phyloP scores from a whole-genome alignment of 1,284 basidiomycete species.

The Anthracocystis panici-leucophaei region DNA sequence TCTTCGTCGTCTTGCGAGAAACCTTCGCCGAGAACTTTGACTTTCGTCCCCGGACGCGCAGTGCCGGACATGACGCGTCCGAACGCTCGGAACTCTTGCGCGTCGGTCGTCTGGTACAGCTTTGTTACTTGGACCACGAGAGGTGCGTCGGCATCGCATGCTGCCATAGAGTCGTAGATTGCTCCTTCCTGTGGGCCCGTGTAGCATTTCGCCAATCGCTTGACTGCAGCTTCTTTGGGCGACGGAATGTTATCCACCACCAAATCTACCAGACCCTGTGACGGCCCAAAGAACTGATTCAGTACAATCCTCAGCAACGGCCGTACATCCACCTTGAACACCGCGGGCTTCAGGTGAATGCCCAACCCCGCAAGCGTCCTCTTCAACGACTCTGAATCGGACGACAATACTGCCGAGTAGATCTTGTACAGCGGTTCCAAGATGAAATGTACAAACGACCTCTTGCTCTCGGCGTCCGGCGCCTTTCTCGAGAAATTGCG shows the following conservation, averaged over 20 bases:
- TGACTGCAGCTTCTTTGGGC: constrained; percentile 78
- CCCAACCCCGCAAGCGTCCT: constrained; percentile 82
- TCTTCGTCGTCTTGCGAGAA: constrained; percentile 98
- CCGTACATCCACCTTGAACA: constrained; percentile 98
- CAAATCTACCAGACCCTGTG: constrained; percentile 90
- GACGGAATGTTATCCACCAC: constrained; percentile 89
- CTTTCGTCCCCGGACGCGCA: constrained; percentile 80
- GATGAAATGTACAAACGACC: constrained; percentile 96
- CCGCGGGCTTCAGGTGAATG: constrained; percentile 89
- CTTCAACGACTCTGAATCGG: constrained; percentile 85
- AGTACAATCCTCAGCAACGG: constrained; percentile 92
- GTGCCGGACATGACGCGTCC: constrained; percentile 95
- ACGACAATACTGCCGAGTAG: constrained; percentile 90
- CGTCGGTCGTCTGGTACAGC: constrained; percentile 94
- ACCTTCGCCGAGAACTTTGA: constrained; percentile 97
- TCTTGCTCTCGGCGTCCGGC: constrained; percentile 81
- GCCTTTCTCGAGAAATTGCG: constrained; percentile 91
- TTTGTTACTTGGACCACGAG: constrained; percentile 93
- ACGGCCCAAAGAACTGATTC: constrained; percentile 91
- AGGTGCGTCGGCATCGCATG: constrained; percentile 85
- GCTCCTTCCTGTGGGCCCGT: constrained; percentile 46
- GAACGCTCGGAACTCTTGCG: constrained; percentile 93
- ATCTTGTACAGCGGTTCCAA: constrained; percentile 97
- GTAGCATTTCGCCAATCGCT: constrained; percentile 75
- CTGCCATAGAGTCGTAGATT: constrained; percentile 79